phyloP scores from a whole-genome alignment of 768 basidiomycete species.

The Mycena vulgaris region DNA sequence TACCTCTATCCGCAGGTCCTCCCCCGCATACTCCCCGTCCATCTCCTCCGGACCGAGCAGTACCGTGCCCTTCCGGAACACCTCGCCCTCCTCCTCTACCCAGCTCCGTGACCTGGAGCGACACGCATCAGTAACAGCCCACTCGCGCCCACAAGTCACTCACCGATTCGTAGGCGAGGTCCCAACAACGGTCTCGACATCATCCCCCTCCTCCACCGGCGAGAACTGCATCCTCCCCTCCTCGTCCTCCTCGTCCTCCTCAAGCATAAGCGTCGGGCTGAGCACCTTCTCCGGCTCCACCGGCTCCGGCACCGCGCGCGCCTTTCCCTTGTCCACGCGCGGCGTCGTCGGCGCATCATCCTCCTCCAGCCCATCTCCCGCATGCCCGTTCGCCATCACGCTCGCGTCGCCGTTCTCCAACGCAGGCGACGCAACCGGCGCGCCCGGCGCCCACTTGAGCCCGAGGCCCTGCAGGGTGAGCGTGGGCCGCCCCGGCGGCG shows the following conservation, averaged over 20 bases:
- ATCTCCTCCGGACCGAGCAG: constrained; percentile 88
- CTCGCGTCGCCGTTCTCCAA: not conserved
- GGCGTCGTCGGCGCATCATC: constrained; percentile 67
- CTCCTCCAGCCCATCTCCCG: constrained; percentile 50
- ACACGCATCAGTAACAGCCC: constrained; percentile 14
- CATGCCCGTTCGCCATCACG: constrained; percentile 22
- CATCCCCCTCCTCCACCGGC: constrained; percentile 53
- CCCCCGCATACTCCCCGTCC: constrained; percentile 91
- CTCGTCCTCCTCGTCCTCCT: constrained; percentile 65
- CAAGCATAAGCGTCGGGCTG: constrained; percentile 71
- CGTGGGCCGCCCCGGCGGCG: constrained; percentile 54
- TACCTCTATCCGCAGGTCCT: constrained; percentile 88
- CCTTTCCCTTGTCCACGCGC: constrained; percentile 85
- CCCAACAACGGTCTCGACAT: constrained; percentile 27
- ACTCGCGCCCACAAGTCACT: constrained; percentile 38
- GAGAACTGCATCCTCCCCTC: constrained; percentile 51
- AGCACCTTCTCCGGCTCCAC: constrained; percentile 80
- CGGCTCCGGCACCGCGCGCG: constrained; percentile 76
- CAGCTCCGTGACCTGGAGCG: constrained; percentile 75
- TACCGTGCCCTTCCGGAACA: constrained; percentile 92
- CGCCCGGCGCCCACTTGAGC: constrained; percentile 42
- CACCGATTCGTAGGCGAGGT: constrained; percentile 68
- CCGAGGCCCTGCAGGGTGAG: constrained; percentile 64
- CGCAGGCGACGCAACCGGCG: constrained; percentile 21
- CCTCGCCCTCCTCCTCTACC: constrained; percentile 96